A percentile compares a stretch with the other conserved stretches of the same genome.
phyloP scores from a whole-genome alignment of 352 stramenopile genomes.

The Phytophthora tubulina region DNA sequence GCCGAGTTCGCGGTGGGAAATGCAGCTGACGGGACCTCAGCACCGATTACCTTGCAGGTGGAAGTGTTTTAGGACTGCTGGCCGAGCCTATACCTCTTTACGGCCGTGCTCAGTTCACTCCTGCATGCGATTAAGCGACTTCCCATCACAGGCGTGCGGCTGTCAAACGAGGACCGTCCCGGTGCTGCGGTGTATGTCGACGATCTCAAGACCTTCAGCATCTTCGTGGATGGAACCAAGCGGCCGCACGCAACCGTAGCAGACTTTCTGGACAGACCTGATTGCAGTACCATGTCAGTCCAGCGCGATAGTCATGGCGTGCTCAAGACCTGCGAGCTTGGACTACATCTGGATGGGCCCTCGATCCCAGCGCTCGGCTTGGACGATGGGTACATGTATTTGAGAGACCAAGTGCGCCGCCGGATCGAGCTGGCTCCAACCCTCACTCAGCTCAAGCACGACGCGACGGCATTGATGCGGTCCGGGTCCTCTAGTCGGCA shows the following conservation, averaged over 20 bases:
- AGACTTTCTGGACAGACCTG: neutral
- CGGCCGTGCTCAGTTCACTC: constrained; percentile 19
- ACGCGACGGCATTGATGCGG: constrained; percentile 11
- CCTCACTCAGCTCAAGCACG: constrained; percentile 8
- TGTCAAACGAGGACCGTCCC: neutral
- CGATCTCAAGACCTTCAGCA: constrained; percentile 36
- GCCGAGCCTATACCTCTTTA: constrained; percentile 34
- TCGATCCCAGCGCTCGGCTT: neutral
- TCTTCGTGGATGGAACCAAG: neutral
- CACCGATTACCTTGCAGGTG: constrained; percentile 14
- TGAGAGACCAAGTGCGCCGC: neutral
- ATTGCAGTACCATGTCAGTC: neutral
- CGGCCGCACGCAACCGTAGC: too few relatives aligned
- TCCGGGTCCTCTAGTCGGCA: neutral
- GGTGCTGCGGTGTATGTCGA: constrained; percentile 22
- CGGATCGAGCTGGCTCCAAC: neutral
- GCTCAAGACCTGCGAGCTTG: neutral
- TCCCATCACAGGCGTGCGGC: neutral
- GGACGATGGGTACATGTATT: neutral
- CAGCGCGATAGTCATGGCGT: neutral
- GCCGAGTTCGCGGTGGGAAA: constrained; percentile 30
- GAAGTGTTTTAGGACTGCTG: constrained; percentile 31
- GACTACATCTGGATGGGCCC: neutral
- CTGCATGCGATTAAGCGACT: constrained; percentile 8
- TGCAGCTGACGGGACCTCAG: constrained; percentile 11